Conservation (phyloP, 2,329 filamentous ascomycete species). For the Fusarium staphyleae region DNA sequence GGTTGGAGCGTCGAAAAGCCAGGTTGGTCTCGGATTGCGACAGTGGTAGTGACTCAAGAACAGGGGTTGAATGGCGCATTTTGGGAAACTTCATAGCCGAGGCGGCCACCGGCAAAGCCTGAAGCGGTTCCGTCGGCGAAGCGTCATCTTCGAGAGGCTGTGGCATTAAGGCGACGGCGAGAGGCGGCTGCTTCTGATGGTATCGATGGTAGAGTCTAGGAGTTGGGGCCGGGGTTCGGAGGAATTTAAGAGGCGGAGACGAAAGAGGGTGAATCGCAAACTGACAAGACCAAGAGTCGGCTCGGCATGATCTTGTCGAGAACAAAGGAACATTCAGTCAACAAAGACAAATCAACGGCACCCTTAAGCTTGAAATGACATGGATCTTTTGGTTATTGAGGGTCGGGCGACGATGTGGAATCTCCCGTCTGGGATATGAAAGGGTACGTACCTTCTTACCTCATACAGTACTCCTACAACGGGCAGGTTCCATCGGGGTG, state of each 20-base stretch:
- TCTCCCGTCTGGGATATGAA: conserved; percentile 26
- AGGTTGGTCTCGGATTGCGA: conserved; percentile 62
- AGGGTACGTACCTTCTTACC: conserved; percentile 39
- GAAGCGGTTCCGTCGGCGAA: conserved; percentile 70
- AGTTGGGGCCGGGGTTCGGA: conserved; percentile 17
- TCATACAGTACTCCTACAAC: conserved; percentile 22
- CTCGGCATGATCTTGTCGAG: conserved; percentile 43
- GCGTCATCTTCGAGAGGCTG: conserved; percentile 66
- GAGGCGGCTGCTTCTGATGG: conserved; percentile 17
- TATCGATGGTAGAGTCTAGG: conserved; percentile 9
- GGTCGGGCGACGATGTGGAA: conserved; percentile 40
- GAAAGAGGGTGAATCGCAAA: conserved; percentile 33
- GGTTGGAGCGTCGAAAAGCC: conserved; percentile 61
- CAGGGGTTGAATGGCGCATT: conserved; percentile 64
- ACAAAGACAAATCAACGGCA: conserved; percentile 11
- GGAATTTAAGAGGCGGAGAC: conserved; percentile 38
- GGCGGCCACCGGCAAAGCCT: conserved; percentile 72
- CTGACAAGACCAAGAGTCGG: conserved; percentile 29
- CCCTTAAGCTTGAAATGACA: conserved; percentile 16
- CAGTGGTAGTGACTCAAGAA: conserved; percentile 55
- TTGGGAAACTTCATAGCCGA: conserved; percentile 67
- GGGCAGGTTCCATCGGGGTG: no score
- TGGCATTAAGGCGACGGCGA: conserved; percentile 66
- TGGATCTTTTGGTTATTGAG: conserved; percentile 21
- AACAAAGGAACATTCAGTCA: conserved; percentile 12